Conservation (phyloP, 2,329 filamentous ascomycete species). For the Alternaria viburni region DNA sequence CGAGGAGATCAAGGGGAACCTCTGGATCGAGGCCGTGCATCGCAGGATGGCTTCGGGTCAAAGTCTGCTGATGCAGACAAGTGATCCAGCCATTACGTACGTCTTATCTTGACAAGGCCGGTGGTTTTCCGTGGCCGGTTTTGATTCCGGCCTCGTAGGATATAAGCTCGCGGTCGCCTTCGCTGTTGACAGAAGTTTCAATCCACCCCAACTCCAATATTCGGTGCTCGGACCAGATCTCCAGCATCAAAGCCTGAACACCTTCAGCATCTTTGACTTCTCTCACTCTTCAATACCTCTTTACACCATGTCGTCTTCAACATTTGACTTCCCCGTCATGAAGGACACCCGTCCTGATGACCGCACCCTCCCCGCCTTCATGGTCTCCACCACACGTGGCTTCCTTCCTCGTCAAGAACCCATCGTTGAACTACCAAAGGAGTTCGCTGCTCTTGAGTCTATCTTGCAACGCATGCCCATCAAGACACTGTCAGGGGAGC, state of each 20-base stretch:
- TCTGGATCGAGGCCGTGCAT: conserved; percentile 8
- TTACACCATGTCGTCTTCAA: conserved; percentile 50
- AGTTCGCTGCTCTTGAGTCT: conserved; percentile 75
- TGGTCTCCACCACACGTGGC: conserved; percentile 76
- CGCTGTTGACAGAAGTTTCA: conserved; percentile 12
- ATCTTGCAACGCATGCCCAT: conserved; percentile 81
- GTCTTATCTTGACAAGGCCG: conserved; percentile 43
- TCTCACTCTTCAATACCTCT: conserved; percentile 1
- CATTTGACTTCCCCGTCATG: conserved; percentile 65
- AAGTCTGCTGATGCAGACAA: conserved; percentile 19
- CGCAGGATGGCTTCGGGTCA: conserved; percentile 16
- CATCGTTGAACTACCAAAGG: conserved; percentile 66
- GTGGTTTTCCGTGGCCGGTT: conserved; percentile 43
- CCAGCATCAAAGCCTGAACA: neutral
- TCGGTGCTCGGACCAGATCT: neutral
- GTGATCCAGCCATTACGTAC: conserved; percentile 48
- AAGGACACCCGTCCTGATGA: conserved; percentile 68
- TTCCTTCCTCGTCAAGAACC: conserved; percentile 70
- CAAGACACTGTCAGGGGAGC: conserved; percentile 72
- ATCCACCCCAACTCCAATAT: conserved; percentile 8
- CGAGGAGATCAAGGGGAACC: neutral
- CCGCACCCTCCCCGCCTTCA: conserved; percentile 72
- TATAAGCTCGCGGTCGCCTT: conserved; percentile 36
- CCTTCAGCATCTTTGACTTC: neutral
- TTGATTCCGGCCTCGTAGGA: conserved; percentile 40